Evolutionary conservation across 257 asterid species (phyloP).

Genomic region (Cinchona pubescens): DNA sequence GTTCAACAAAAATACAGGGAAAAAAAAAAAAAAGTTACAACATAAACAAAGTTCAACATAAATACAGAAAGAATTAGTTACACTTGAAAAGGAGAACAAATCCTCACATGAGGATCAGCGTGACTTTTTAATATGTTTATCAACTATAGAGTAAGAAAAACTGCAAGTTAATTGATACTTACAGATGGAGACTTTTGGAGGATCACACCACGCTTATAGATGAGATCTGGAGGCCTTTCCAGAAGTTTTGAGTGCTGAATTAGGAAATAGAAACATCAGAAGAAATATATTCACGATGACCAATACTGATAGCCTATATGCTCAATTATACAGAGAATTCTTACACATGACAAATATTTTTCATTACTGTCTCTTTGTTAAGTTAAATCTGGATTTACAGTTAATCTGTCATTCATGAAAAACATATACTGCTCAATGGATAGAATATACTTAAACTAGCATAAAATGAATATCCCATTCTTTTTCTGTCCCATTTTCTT

Average conservation of each 20-base stretch:
- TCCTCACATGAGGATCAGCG: neutral
- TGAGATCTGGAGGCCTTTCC: constrained; percentile 90
- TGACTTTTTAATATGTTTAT: neutral
- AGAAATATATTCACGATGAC: neutral
- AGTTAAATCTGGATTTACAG: neutral
- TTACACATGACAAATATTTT: neutral
- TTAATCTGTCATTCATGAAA: neutral
- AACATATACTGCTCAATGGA: neutral
- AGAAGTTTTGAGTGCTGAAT: constrained; percentile 76
- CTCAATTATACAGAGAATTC: neutral
- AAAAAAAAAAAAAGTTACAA: too few species aligned
- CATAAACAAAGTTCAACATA: neutral
- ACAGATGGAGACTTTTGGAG: constrained; percentile 72
- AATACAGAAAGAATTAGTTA: neutral
- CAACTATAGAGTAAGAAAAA: neutral
- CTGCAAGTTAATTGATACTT: constrained; percentile 33
- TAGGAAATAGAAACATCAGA: constrained; percentile 14
- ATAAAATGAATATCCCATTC: neutral
- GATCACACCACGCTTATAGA: constrained; percentile 75
- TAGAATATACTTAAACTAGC: neutral
- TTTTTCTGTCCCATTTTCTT: neutral
- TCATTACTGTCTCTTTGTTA: neutral
- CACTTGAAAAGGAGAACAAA: neutral
- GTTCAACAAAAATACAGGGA: too few species aligned
- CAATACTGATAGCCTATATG: too few species aligned